phyloP scores from a whole-genome alignment of 2,329 filamentous ascomycete species.

The Mollisia scopiformis region DNA sequence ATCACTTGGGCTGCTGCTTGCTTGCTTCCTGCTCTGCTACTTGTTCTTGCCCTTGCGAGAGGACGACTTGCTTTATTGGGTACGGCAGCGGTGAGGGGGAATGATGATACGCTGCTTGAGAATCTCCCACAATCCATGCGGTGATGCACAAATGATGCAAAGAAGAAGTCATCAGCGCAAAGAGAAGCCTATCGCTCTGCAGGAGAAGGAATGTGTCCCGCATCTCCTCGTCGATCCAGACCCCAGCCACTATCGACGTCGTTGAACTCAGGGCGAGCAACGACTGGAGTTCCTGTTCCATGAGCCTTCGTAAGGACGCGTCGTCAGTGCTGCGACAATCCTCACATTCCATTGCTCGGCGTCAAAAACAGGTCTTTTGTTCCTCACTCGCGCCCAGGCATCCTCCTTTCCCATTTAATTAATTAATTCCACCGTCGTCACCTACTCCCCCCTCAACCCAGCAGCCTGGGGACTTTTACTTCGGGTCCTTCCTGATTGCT shows the following conservation, averaged over 20 bases:
- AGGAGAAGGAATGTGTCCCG: not conserved
- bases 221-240: not conserved
- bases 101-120: not conserved
- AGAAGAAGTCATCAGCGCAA: slow-evolving; percentile 12
- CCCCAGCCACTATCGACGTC: not conserved
- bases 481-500: no score
- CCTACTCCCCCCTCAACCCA: not conserved
- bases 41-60: not conserved
- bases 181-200: slow-evolving; percentile 1
- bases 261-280: not conserved
- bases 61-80: not conserved
- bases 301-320: no score
- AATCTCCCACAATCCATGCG: not conserved
- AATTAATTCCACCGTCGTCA: not conserved
- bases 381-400: not conserved
- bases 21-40: not conserved
- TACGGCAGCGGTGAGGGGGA: not conserved
- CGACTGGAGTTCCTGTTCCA: not conserved
- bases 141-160: slow-evolving; percentile 17
- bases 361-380: not conserved
- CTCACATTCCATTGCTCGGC: not conserved
- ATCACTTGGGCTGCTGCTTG: no score
- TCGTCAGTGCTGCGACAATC: not conserved
- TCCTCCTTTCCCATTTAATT: no score
- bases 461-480: not conserved